A percentile compares a stretch with the other conserved stretches of the same genome.
These are phyloP conservation scores for Periconia macrospinosa DNA, from an alignment of 2,329 filamentous ascomycete genomes.

Conservation along the genomic window DNA sequence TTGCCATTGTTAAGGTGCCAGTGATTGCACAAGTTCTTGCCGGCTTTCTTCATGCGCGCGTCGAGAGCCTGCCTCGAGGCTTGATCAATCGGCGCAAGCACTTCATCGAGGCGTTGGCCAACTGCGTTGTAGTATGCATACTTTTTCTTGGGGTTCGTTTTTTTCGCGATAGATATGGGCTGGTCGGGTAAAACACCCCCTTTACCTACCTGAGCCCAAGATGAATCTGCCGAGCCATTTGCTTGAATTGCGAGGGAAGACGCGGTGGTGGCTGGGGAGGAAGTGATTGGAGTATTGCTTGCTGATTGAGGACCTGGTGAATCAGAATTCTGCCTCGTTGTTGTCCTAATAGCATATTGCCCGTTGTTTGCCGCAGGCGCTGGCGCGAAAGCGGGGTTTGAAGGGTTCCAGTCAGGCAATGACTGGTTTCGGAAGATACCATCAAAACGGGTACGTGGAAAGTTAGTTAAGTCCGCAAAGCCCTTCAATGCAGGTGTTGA, in stretches of 20 bases:
- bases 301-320: slow-evolving; percentile 17
- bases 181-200: slow-evolving; percentile 26
- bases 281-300: slow-evolving; percentile 4
- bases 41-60: slow-evolving; percentile 29
- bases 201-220: slow-evolving; percentile 49
- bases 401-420: slow-evolving; percentile 35
- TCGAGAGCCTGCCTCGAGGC: slow-evolving; percentile 28
- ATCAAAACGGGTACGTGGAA: slow-evolving; percentile 44
- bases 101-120: slow-evolving; percentile 47
- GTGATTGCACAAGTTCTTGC: slow-evolving; percentile 40
- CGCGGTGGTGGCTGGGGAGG: slow-evolving; percentile 23
- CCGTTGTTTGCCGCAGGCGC: slow-evolving; percentile 9
- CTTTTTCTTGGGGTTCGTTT: slow-evolving; percentile 33
- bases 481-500: slow-evolving; percentile 45
- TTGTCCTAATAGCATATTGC: slow-evolving; percentile 8
- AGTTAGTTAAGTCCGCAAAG: slow-evolving; percentile 45
- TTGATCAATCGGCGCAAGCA: slow-evolving; percentile 36
- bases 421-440: slow-evolving; percentile 46
- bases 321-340: slow-evolving; percentile 15
- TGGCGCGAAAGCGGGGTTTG: slow-evolving; percentile 8
- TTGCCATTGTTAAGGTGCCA: slow-evolving; percentile 38
- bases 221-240: slow-evolving; percentile 12
- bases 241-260: slow-evolving; percentile 17
- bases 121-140: slow-evolving; percentile 47
- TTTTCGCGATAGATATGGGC: slow-evolving; percentile 43